A percentile compares a stretch with the other conserved stretches of the same genome.
Conservation (phyloP, 306 rosid species). For the Prunus dulcis region DNA sequence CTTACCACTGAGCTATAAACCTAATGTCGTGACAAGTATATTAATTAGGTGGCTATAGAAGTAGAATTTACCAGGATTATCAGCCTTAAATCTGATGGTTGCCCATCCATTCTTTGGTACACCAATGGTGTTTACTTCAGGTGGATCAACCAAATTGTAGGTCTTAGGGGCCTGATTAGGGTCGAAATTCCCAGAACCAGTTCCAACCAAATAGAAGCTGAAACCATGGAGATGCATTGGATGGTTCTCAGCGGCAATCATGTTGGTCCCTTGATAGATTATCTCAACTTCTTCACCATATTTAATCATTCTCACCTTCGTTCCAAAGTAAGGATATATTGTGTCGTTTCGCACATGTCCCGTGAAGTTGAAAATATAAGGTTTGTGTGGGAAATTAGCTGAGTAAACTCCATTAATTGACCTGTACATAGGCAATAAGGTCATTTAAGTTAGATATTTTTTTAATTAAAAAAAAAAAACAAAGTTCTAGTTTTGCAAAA, state of each 20-base stretch:
- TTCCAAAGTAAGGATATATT: conserved; percentile 35
- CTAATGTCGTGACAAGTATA: no score
- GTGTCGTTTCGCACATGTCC: conserved; percentile 25
- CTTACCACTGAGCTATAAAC: no score
- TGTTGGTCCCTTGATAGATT: conserved; percentile 78
- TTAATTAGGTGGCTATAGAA: no score
- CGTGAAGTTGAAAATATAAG: conserved; percentile 35
- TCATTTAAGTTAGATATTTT: no score
- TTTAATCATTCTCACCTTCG: conserved; percentile 54
- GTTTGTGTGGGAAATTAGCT: background rate
- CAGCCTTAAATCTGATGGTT: conserved; percentile 82
- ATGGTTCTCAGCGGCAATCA: conserved; percentile 76
- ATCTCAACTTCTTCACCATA: conserved; percentile 75
- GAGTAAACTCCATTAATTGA: no score
- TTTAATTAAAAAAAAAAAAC: no score
- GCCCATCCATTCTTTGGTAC: conserved; percentile 92
- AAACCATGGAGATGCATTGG: conserved; percentile 92
- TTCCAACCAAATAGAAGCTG: conserved; percentile 76
- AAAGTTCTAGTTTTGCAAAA: no score
- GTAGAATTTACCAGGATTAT: conserved; percentile 69
- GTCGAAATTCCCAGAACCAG: conserved; percentile 83
- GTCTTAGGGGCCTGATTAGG: conserved; percentile 27
- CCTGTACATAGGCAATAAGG: no score
- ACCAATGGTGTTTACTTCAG: conserved; percentile 71
- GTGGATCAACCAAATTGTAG: conserved; percentile 91